phyloP scores from a whole-genome alignment of 202 grass and related monocot species.

The Hordeum pubiflorum region DNA sequence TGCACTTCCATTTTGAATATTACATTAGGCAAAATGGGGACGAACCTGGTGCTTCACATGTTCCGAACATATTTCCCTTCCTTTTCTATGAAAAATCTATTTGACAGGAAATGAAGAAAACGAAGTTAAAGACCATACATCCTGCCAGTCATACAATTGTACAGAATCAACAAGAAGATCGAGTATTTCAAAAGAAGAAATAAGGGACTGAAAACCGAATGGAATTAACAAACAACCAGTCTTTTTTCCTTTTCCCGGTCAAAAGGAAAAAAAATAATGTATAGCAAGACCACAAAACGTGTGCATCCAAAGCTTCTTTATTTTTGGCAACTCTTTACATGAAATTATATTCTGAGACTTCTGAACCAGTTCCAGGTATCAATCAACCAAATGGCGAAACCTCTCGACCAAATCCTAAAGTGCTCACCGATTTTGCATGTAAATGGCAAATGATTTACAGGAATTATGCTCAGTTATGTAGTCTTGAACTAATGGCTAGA shows the following conservation, averaged over 20 bases:
- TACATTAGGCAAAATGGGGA: background rate
- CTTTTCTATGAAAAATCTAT: background rate
- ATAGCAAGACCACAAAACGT: background rate
- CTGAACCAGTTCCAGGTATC: background rate
- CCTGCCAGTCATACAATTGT: background rate
- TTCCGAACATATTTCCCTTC: background rate
- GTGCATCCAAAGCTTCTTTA: background rate
- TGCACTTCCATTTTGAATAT: background rate
- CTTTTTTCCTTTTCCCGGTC: background rate
- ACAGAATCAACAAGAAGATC: background rate
- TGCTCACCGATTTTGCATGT: background rate
- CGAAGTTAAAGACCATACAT: background rate
- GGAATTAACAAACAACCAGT: background rate
- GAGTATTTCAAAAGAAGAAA: background rate
- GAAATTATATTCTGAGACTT: background rate
- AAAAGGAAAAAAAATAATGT: background rate
- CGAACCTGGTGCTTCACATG: slow-evolving; percentile 17
- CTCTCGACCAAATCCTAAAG: background rate
- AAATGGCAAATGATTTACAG: background rate
- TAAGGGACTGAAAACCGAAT: background rate
- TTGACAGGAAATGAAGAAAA: background rate
- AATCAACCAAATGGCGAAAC: background rate
- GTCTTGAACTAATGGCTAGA: background rate
- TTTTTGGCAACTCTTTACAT: background rate
- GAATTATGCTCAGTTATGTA: background rate